Evolutionary conservation across 2,329 filamentous ascomycete genomes (phyloP).

Genomic region (Sarocladium kiliense): DNA sequence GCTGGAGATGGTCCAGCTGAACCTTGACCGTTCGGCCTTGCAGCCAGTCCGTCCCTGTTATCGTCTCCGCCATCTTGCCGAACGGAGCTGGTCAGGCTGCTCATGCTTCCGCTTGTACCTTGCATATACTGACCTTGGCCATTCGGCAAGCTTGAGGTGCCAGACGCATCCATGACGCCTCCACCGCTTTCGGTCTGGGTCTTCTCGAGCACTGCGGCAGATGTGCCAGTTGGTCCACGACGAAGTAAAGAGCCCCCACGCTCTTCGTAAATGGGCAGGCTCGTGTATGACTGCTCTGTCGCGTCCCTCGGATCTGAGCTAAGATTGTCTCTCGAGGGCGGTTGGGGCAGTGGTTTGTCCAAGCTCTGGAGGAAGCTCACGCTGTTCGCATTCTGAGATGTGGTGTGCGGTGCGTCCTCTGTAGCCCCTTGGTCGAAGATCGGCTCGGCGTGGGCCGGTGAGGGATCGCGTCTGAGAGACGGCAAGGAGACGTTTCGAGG

Average conservation of each 20-base stretch:
- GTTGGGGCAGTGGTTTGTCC: slow-evolving; percentile 51
- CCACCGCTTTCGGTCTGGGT: slow-evolving; percentile 10
- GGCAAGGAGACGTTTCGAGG: not conserved
- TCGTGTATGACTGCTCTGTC: not conserved
- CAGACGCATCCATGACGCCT: slow-evolving; percentile 44
- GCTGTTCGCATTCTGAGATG: slow-evolving; percentile 46
- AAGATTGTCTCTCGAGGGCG: slow-evolving; percentile 28
- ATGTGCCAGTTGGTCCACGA: not conserved
- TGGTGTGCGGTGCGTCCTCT: not conserved
- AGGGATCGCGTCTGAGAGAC: slow-evolving; percentile 1
- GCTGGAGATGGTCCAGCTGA: slow-evolving; percentile 55
- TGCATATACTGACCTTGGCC: slow-evolving; percentile 24
- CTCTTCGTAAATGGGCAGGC: not conserved
- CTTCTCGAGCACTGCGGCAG: slow-evolving; percentile 22
- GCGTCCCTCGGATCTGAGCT: not conserved
- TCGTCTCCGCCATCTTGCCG: slow-evolving; percentile 43
- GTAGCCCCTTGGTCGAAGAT: not conserved
- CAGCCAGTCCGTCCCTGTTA: slow-evolving; percentile 35
- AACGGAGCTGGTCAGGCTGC: slow-evolving; percentile 34
- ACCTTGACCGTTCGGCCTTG: slow-evolving; percentile 47
- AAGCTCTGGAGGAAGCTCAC: slow-evolving; percentile 52
- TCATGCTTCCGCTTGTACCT: slow-evolving; percentile 42
- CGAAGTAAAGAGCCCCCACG: too few species aligned
- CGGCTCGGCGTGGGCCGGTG: not conserved
- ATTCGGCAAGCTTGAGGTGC: slow-evolving; percentile 26